Evolutionary conservation across 176 grass and related monocot species (phyloP).

Genomic region (Triticum urartu): DNA sequence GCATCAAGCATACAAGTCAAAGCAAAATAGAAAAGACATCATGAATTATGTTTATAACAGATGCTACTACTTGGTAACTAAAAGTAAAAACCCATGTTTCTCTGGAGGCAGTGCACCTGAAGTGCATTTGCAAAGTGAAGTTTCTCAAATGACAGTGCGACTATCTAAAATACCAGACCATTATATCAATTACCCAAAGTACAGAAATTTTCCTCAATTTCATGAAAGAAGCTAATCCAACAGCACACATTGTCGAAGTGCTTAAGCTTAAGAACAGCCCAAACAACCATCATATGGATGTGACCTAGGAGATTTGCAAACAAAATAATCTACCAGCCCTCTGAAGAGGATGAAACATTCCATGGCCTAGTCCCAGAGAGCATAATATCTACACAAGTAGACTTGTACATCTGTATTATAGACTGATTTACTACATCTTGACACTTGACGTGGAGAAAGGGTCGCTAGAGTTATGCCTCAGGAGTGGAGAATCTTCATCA

Average conservation of each 20-base stretch:
- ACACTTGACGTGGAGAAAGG: neutral
- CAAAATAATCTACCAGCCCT: conserved; percentile 2
- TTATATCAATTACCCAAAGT: neutral
- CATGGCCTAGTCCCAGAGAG: conserved; percentile 4
- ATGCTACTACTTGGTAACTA: neutral
- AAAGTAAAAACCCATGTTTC: conserved; percentile 6
- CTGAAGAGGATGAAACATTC: neutral
- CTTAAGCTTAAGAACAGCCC: conserved; percentile 5
- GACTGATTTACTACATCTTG: neutral
- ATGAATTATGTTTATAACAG: neutral
- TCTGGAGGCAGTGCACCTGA: neutral
- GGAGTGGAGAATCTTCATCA: neutral
- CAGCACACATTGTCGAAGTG: neutral
- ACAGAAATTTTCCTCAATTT: neutral
- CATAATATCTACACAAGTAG: neutral
- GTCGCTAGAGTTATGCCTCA: neutral
- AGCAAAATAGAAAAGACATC: neutral
- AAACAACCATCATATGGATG: neutral
- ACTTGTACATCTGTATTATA: neutral
- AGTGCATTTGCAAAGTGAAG: conserved; percentile 9
- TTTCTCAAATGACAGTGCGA: neutral
- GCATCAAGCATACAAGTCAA: conserved; percentile 8
- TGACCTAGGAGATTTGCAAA: conserved; percentile 4
- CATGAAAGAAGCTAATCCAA: neutral
- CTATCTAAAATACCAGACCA: conserved; percentile 1